Evolutionary conservation across 768 basidiomycete genomes (phyloP).

Genomic region (Mrakia blollopis): DNA sequence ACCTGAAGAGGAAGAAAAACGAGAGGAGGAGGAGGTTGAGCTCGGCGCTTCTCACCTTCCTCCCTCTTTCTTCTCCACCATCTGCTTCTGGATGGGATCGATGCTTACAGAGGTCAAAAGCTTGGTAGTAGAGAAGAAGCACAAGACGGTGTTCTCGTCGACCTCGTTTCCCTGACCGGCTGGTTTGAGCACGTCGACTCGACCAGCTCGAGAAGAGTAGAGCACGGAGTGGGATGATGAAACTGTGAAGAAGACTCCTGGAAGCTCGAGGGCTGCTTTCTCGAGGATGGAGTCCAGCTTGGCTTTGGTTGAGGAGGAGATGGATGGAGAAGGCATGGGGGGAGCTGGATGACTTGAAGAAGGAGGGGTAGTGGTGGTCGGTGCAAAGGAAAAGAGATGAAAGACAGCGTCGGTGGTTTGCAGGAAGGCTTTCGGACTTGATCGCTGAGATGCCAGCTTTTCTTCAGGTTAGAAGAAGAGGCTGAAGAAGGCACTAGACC

Average conservation of each 20-base stretch:
- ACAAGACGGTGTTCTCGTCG: conserved; percentile 35
- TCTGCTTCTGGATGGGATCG: neutral
- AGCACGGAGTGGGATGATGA: conserved; percentile 33
- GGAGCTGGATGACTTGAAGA: neutral
- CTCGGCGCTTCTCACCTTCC: neutral
- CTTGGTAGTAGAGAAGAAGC: conserved; percentile 40
- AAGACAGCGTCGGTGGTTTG: neutral
- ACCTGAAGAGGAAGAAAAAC: neutral
- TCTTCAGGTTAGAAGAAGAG: neutral
- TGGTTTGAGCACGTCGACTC: conserved; percentile 34
- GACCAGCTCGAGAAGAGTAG: conserved; percentile 33
- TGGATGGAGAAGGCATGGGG: neutral
- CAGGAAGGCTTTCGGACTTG: neutral
- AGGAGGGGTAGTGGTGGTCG: no score
- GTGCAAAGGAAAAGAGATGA: neutral
- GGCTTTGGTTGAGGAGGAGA: neutral
- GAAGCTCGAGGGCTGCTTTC: conserved; percentile 20
- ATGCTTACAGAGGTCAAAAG: conserved; percentile 37
- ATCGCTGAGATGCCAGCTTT: neutral
- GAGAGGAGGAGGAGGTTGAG: neutral
- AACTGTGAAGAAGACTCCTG: conserved; percentile 34
- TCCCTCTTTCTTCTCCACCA: neutral
- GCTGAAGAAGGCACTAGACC: neutral
- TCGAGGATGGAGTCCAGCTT: conserved; percentile 8
- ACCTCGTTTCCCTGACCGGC: conserved; percentile 6